These are phyloP conservation scores for Dipodascus albidus DNA, from an alignment of 805 yeast genomes.

Conservation along the genomic window DNA sequence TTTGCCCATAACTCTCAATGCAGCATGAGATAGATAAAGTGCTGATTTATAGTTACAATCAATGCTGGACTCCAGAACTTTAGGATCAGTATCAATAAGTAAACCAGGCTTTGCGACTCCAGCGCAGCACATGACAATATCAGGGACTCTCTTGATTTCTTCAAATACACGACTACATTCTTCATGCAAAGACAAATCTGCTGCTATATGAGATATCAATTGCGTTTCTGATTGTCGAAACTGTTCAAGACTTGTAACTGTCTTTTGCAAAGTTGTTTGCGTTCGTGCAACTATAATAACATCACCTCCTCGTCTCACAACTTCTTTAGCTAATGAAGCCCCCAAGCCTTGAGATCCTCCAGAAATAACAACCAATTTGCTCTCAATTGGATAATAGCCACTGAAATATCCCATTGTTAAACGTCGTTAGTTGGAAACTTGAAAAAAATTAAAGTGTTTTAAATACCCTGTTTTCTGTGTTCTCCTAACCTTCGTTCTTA, in stretches of 20 bases:
- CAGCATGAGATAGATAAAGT: slow-evolving; percentile 57
- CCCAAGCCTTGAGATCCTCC: slow-evolving; percentile 97
- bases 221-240: slow-evolving; percentile 23
- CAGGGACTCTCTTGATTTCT: slow-evolving; percentile 35
- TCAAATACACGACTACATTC: slow-evolving; percentile 28
- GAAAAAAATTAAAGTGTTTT: not conserved
- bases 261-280: slow-evolving; percentile 40
- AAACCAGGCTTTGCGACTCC: slow-evolving; percentile 76
- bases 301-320: slow-evolving; percentile 43
- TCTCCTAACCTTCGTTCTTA: not conserved
- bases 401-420: slow-evolving; percentile 2
- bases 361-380: slow-evolving; percentile 55
- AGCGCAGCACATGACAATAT: slow-evolving; percentile 74
- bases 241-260: slow-evolving; percentile 35
- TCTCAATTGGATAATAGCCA: slow-evolving; percentile 17
- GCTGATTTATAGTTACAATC: slow-evolving; percentile 64
- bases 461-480: no score
- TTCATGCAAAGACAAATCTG: slow-evolving; percentile 54
- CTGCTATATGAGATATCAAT: slow-evolving; percentile 35
- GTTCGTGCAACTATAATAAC: slow-evolving; percentile 75
- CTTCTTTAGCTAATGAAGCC: slow-evolving; percentile 53
- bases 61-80: slow-evolving; percentile 52
- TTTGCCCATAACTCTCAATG: slow-evolving; percentile 22
- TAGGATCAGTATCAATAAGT: slow-evolving; percentile 51
- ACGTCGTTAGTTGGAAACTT: not conserved